Percentiles rank a stretch among this genome's conserved stretches.
These are phyloP conservation scores for Datisca glomerata DNA, from an alignment of 306 rosid species.

Conservation along the genomic window DNA sequence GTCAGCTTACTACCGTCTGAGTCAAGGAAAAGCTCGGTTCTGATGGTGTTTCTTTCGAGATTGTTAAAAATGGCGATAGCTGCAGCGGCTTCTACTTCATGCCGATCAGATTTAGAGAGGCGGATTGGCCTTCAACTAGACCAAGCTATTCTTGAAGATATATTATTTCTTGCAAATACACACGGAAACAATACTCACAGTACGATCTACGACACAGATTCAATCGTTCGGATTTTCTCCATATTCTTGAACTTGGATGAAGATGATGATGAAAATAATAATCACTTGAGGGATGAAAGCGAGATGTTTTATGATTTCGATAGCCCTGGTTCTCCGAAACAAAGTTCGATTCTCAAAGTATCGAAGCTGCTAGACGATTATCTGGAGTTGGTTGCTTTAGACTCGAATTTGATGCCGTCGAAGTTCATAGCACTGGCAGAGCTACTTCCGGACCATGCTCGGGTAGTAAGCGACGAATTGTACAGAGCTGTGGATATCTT, in stretches of 20 bases:
- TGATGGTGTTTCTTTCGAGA: constrained; percentile 91
- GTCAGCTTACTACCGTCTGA: constrained; percentile 71
- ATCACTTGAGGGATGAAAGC: constrained; percentile 55
- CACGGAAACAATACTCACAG: constrained; percentile 44
- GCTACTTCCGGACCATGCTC: constrained; percentile 91
- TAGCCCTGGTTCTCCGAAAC: constrained; percentile 91
- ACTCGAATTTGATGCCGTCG: constrained; percentile 57
- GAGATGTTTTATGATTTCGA: constrained; percentile 86
- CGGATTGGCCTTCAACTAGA: constrained; percentile 88
- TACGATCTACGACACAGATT: constrained; percentile 68
- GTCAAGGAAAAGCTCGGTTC: constrained; percentile 83
- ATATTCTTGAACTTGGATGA: constrained; percentile 79
- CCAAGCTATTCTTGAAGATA: constrained; percentile 96
- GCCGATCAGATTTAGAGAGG: constrained; percentile 82
- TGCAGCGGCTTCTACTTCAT: constrained; percentile 60
- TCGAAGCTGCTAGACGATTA: constrained; percentile 77
- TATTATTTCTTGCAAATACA: constrained; percentile 62
- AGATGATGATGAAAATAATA: constrained; percentile 69
- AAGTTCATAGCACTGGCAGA: constrained; percentile 81
- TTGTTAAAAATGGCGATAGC: constrained; percentile 82
- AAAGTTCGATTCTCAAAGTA: constrained; percentile 84
- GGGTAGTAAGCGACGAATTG: constrained; percentile 73
- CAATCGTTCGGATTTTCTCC: constrained; percentile 75
- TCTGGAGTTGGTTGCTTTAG: constrained; percentile 85
- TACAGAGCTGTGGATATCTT: constrained; percentile 88